These are phyloP conservation scores for Wickerhamiella parazyma DNA, from an alignment of 805 yeast genomes.

Conservation along the genomic window DNA sequence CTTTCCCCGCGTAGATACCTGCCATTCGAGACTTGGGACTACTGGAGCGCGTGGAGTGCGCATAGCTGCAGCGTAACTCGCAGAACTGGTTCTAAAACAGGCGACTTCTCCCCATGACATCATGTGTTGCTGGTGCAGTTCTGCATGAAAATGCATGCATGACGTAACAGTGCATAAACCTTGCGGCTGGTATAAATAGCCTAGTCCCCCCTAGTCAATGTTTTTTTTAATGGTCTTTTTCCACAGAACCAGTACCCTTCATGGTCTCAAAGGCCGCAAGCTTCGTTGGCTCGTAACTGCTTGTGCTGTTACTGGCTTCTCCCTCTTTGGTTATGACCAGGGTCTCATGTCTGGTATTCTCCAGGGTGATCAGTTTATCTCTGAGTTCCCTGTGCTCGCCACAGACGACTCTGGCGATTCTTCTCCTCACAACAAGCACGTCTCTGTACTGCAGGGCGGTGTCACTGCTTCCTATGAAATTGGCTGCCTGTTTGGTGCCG, in stretches of 20 bases:
- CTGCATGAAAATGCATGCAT: not conserved
- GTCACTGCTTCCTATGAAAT: conserved; percentile 42
- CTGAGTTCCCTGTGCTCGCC: conserved; percentile 38
- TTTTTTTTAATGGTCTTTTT: not conserved
- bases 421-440: conserved; percentile 28
- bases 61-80: not conserved
- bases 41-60: no score
- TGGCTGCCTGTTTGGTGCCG: conserved; percentile 66
- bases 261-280: conserved; percentile 44
- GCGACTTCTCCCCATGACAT: not conserved
- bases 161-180: not conserved
- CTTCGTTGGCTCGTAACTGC: conserved; percentile 38
- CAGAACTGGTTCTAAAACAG: not conserved
- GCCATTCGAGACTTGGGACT: no score
- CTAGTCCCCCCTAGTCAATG: not conserved
- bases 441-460: conserved; percentile 56
- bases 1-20: no score
- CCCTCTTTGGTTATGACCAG: conserved; percentile 27
- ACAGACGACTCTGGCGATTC: not conserved
- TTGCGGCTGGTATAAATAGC: not conserved
- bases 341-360: conserved; percentile 24
- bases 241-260: conserved; percentile 33
- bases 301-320: conserved; percentile 51
- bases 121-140: not conserved
- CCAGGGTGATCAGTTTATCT: conserved; percentile 37